A percentile compares a stretch with the other conserved stretches of the same genome.
Conservation (phyloP, 1,284 basidiomycete genomes). For the Austropuccinia psidii region DNA sequence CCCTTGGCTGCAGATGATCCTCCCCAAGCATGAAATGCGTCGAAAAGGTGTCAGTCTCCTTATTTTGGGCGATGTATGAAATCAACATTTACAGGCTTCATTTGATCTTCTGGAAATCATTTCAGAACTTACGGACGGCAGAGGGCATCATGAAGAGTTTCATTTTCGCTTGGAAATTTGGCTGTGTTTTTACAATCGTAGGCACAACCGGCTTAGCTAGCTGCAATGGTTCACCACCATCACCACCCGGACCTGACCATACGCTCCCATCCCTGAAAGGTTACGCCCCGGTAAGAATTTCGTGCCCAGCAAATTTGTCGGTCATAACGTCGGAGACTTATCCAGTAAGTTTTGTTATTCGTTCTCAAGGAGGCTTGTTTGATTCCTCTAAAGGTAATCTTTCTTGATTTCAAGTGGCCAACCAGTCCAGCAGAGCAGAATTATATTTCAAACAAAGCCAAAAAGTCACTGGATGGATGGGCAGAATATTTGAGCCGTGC, state of each 20-base stretch:
- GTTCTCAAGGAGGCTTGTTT: not conserved
- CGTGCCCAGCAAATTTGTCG: slow-evolving; percentile 7
- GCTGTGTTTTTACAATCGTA: too few species aligned
- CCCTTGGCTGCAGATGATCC: too few species aligned
- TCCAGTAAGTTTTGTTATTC: slow-evolving; percentile 1
- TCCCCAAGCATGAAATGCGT: too few species aligned
- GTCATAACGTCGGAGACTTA: not conserved
- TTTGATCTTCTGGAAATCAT: too few species aligned
- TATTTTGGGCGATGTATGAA: too few species aligned
- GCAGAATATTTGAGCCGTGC: not conserved
- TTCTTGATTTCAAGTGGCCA: not conserved
- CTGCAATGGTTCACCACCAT: too few species aligned
- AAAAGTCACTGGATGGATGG: slow-evolving; percentile 10
- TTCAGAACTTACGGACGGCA: too few species aligned
- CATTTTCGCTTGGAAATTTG: too few species aligned
- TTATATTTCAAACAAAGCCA: slow-evolving; percentile 1
- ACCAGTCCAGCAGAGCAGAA: slow-evolving; percentile 4
- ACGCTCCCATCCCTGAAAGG: not conserved
- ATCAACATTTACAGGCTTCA: too few species aligned
- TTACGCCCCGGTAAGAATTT: slow-evolving; percentile 5
- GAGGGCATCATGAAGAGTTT: too few species aligned
- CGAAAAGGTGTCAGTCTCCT: too few species aligned
- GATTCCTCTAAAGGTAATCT: not conserved
- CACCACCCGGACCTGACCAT: not conserved
- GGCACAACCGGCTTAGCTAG: too few species aligned